Percentiles rank a stretch among this genome's conserved stretches.
These are phyloP conservation scores for Geranium brycei DNA, from an alignment of 345 rosid genomes.

Conservation along the genomic window DNA sequence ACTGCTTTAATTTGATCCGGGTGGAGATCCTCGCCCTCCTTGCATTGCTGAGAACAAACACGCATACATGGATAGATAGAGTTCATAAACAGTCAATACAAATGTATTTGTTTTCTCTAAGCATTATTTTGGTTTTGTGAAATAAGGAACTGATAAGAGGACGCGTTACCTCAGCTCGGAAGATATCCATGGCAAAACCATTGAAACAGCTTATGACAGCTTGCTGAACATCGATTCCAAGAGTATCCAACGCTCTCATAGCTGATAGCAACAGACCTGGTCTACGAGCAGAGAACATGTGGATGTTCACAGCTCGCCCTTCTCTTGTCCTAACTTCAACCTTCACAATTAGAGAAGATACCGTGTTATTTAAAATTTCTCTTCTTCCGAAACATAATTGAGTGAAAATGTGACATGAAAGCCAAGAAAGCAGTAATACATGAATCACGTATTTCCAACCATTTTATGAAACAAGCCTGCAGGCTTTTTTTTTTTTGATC, in stretches of 20 bases:
- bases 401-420: too few relatives aligned
- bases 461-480: too few relatives aligned
- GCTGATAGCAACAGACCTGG: slow-evolving; percentile 84
- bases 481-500: too few relatives aligned
- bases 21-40: slow-evolving; percentile 69
- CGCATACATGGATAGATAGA: too few relatives aligned
- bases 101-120: too few relatives aligned
- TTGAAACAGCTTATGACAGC: slow-evolving; percentile 95
- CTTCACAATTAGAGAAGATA: slow-evolving; percentile 17
- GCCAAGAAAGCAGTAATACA: too few relatives aligned
- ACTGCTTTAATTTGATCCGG: slow-evolving; percentile 90
- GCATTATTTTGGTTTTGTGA: too few relatives aligned
- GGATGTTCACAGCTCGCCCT: slow-evolving; percentile 95
- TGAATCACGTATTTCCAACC: too few relatives aligned
- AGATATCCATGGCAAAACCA: slow-evolving; percentile 85
- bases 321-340: slow-evolving; percentile 90
- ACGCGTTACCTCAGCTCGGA: slow-evolving; percentile 71
- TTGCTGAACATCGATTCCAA: slow-evolving; percentile 86
- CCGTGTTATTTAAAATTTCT: neutral
- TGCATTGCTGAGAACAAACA: slow-evolving; percentile 56
- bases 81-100: too few relatives aligned
- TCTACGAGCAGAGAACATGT: slow-evolving; percentile 87
- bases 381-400: neutral
- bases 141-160: neutral
- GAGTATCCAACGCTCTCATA: slow-evolving; percentile 82